phyloP scores from a whole-genome alignment of 1,284 basidiomycete genomes.

The Sporisorium iseilematis-ciliati region DNA sequence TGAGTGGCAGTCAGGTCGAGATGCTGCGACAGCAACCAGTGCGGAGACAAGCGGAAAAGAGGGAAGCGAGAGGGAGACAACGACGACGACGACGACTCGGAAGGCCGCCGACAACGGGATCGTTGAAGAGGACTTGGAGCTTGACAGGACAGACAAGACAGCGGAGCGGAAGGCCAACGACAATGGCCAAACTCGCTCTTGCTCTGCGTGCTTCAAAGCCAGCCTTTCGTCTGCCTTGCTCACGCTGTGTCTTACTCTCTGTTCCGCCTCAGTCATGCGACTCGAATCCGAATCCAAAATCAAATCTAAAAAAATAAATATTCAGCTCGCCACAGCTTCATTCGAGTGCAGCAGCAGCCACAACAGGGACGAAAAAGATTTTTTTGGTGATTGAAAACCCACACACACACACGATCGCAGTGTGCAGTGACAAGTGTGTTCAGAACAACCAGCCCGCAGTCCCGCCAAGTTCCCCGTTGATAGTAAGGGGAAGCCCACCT shows the following conservation, averaged over 20 bases:
- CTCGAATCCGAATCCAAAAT: not conserved
- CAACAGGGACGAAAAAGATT: too few species aligned
- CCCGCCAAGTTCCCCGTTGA: too few species aligned
- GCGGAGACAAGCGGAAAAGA: not conserved
- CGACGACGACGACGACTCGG: not conserved
- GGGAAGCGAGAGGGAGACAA: not conserved
- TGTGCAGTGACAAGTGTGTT: too few species aligned
- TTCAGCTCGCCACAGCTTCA: not conserved
- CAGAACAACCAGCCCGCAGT: too few species aligned
- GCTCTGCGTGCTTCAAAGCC: too few species aligned
- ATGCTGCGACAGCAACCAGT: not conserved
- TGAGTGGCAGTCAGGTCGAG: not conserved
- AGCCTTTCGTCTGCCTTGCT: too few species aligned
- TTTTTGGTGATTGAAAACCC: too few species aligned
- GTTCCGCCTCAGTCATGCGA: constrained; percentile 5
- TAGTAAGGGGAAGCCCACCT: too few species aligned
- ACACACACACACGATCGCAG: too few species aligned
- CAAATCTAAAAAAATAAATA: not conserved
- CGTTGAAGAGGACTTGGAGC: not conserved
- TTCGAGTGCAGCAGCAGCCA: not conserved
- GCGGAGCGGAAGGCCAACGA: too few species aligned
- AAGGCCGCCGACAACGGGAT: constrained; percentile 1
- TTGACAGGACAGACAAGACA: not conserved
- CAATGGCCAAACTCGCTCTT: too few species aligned
- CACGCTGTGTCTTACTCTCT: too few species aligned